These are phyloP conservation scores for Fusarium incarnatum DNA, from an alignment of 2,329 filamentous ascomycete species.

Conservation along the genomic window DNA sequence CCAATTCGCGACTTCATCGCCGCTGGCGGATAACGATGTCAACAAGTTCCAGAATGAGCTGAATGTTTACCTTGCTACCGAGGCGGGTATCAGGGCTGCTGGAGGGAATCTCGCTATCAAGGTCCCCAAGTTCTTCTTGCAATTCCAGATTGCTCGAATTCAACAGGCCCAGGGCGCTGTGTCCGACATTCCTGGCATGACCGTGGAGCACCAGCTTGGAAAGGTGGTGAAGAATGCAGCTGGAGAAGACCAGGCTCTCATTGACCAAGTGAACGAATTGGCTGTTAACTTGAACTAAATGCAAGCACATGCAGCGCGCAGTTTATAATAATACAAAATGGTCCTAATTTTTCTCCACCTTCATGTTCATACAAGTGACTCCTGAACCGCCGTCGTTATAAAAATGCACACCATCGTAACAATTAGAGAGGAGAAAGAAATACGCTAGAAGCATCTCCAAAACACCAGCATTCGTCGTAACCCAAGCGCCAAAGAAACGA, in stretches of 20 bases:
- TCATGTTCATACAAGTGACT: conserved; percentile 38
- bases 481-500: conserved; percentile 27
- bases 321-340: conserved; percentile 40
- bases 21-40: conserved; percentile 63
- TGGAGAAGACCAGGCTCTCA: conserved; percentile 59
- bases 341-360: conserved; percentile 10
- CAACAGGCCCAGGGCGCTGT: conserved; percentile 68
- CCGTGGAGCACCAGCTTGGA: conserved; percentile 67
- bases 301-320: conserved; percentile 9
- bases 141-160: conserved; percentile 69
- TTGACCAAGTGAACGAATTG: conserved; percentile 64
- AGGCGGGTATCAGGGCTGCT: conserved; percentile 67
- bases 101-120: conserved; percentile 67
- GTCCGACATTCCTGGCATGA: conserved; percentile 62
- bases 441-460: conserved; percentile 13
- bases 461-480: conserved; percentile 28
- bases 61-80: conserved; percentile 69
- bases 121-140: conserved; percentile 72
- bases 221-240: conserved; percentile 69
- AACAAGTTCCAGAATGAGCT: conserved; percentile 64
- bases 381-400: conserved; percentile 46
- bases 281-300: conserved; percentile 44
- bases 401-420: conserved; percentile 44
- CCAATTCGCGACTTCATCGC: conserved; percentile 63
- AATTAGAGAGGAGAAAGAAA: conserved; percentile 45